phyloP scores from a whole-genome alignment of 139 green algal genomes.

The Haematococcus sp. region DNA sequence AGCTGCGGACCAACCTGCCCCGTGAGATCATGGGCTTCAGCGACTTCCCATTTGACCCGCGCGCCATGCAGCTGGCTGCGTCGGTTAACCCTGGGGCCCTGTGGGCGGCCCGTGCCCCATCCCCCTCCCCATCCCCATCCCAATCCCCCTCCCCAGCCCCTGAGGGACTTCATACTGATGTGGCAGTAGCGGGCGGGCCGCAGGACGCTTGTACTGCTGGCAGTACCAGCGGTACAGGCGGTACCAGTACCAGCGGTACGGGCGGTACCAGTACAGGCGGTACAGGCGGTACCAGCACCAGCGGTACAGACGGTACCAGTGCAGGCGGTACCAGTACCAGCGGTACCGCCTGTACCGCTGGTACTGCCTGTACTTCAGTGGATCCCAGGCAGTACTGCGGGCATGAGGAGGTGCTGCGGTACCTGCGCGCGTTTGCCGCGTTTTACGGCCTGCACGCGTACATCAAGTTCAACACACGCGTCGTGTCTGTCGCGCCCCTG shows the following conservation, averaged over 20 bases:
- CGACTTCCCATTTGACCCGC: slow-evolving; percentile 62
- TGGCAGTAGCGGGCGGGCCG: too few relatives aligned
- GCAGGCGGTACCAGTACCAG: neutral
- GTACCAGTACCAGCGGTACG: neutral
- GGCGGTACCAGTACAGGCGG: neutral
- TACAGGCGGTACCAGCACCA: neutral
- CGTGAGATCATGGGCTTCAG: slow-evolving; percentile 72
- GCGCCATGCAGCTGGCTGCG: slow-evolving; percentile 24
- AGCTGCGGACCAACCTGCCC: slow-evolving; percentile 77
- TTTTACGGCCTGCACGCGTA: slow-evolving; percentile 32
- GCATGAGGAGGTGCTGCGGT: slow-evolving; percentile 59
- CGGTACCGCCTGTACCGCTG: neutral
- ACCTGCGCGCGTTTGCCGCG: slow-evolving; percentile 59
- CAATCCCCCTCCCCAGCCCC: neutral
- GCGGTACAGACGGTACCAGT: neutral
- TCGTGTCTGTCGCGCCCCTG: slow-evolving; percentile 19
- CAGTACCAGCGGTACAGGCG: neutral
- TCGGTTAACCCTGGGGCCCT: too few relatives aligned
- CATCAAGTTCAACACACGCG: slow-evolving; percentile 38
- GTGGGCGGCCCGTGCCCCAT: neutral
- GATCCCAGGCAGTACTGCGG: slow-evolving; percentile 51
- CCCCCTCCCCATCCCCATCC: neutral
- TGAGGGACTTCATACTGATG: neutral
- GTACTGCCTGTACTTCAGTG: slow-evolving; percentile 3
- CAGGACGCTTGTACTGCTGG: too few relatives aligned